Evolutionary conservation across 768 basidiomycete genomes (phyloP).

Genomic region (Suillus plorans): DNA sequence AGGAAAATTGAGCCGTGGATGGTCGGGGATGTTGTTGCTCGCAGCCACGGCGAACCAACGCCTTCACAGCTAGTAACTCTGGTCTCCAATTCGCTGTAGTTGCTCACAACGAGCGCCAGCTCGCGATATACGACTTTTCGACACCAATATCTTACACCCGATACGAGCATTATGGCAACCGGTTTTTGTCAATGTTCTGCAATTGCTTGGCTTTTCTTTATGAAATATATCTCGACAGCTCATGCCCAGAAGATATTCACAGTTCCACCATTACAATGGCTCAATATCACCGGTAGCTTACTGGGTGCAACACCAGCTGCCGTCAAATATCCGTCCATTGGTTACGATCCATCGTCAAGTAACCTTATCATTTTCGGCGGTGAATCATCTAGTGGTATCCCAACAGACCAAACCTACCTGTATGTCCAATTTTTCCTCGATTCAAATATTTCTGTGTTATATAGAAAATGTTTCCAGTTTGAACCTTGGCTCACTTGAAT

Average conservation of each 20-base stretch:
- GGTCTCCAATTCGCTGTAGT: constrained; percentile 14
- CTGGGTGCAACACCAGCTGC: constrained; percentile 56
- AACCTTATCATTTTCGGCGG: constrained; percentile 75
- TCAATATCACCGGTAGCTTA: constrained; percentile 63
- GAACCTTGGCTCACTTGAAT: constrained; percentile 57
- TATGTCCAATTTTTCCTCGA: constrained; percentile 32
- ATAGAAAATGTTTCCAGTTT: constrained; percentile 41
- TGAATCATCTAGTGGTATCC: constrained; percentile 62
- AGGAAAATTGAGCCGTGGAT: constrained; percentile 8
- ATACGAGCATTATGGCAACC: constrained; percentile 14
- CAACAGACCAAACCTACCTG: constrained; percentile 68
- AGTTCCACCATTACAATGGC: constrained; percentile 51
- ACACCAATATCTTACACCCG: constrained; percentile 27
- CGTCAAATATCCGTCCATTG: constrained; percentile 71
- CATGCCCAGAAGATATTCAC: constrained; percentile 47
- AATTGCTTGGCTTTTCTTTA: constrained; percentile 16
- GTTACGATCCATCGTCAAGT: constrained; percentile 47
- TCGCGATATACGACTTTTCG: constrained; percentile 17
- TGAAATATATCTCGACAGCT: constrained; percentile 21
- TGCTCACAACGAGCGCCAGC: constrained; percentile 30
- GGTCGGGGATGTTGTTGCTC: constrained; percentile 7
- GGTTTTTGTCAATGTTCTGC: constrained; percentile 5
- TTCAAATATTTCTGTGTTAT: constrained; percentile 7
- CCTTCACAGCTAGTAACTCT: constrained; percentile 3
- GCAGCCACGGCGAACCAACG: constrained; percentile 13